Conservation (phyloP, 106 monocot species). For the Apostasia ramifera region DNA sequence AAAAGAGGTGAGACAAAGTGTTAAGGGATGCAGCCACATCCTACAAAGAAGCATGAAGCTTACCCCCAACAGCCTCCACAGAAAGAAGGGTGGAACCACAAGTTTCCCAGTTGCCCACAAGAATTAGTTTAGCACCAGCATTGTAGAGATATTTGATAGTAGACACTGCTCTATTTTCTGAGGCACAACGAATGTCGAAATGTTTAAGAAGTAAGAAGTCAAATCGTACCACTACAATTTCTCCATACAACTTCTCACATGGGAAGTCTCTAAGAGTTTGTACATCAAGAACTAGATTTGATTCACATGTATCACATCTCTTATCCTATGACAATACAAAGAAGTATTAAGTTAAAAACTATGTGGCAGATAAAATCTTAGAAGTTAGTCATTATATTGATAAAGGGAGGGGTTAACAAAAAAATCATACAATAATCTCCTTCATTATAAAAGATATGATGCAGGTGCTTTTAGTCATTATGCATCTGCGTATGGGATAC, state of each 20-base stretch:
- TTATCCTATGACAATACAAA: conserved; percentile 22
- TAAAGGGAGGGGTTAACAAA: not conserved
- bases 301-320: conserved; percentile 16
- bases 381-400: not conserved
- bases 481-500: not conserved
- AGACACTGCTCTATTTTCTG: conserved; percentile 30
- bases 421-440: not conserved
- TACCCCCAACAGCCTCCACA: conserved; percentile 55
- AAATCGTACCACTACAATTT: conserved; percentile 64
- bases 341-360: not conserved
- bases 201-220: conserved; percentile 38
- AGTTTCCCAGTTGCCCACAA: conserved; percentile 57
- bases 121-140: conserved; percentile 62
- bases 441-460: not conserved
- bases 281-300: conserved; percentile 31
- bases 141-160: conserved; percentile 71
- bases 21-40: not conserved
- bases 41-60: conserved; percentile 13
- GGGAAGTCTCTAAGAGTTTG: conserved; percentile 83
- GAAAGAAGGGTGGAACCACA: conserved; percentile 22
- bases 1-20: not conserved
- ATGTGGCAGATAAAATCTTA: not conserved
- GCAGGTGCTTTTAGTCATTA: not conserved
- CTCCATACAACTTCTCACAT: conserved; percentile 53
- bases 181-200: conserved; percentile 10